Evolutionary conservation across 2,329 filamentous ascomycete species (phyloP).

Genomic region (Chaetomiaceae sp.): DNA sequence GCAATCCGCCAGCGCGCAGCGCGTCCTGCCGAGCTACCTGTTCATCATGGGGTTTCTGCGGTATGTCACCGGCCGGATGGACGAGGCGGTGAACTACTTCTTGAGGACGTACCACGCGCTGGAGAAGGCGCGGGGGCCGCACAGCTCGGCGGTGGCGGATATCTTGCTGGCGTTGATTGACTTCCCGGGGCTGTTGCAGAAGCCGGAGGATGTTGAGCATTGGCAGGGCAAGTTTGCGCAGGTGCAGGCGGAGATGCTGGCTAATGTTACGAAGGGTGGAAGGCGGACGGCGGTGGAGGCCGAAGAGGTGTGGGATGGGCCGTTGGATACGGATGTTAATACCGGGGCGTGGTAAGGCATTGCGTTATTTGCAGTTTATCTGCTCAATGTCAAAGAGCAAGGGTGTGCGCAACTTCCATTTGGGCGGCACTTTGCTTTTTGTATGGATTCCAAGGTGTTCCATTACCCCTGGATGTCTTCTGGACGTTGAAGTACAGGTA

Average conservation of each 20-base stretch:
- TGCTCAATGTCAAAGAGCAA: too few species aligned
- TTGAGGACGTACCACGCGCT: conserved; percentile 13
- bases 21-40: conserved; percentile 11
- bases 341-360: conserved; percentile 11
- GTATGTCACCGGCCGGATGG: conserved; percentile 9
- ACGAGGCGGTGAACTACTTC: conserved; percentile 16
- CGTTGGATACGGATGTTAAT: conserved; percentile 16
- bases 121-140: conserved; percentile 3
- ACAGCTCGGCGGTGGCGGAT: conserved; percentile 13
- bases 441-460: too few species aligned
- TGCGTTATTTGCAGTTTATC: too few species aligned
- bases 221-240: conserved; percentile 5
- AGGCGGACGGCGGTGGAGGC: neutral
- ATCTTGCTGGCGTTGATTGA: conserved; percentile 14
- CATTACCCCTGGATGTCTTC: too few species aligned
- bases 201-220: conserved; percentile 2
- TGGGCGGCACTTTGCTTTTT: too few species aligned
- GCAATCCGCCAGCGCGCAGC: neutral
- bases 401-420: too few species aligned
- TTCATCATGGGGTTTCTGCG: conserved; percentile 16
- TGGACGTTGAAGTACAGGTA: too few species aligned
- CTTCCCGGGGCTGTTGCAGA: conserved; percentile 10
- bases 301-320: conserved; percentile 9
- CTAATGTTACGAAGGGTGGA: neutral
- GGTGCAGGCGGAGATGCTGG: conserved; percentile 12